Evolutionary conservation across 2,329 filamentous ascomycete genomes (phyloP).

Genomic region (Albifimbria verrucaria): DNA sequence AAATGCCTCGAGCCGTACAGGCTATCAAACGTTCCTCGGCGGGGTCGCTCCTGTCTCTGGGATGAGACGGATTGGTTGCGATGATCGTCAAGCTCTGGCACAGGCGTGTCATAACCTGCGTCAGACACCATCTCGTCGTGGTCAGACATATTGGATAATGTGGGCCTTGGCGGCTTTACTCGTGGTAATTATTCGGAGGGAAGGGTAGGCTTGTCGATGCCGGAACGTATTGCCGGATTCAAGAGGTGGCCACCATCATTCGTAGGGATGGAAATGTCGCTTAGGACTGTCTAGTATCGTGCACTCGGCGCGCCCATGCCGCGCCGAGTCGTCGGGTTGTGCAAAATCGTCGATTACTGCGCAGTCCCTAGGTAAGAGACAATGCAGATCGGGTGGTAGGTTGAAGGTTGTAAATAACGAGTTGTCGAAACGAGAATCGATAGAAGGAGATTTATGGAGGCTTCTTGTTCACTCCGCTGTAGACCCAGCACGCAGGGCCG

Average conservation of each 20-base stretch:
- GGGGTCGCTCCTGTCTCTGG: conserved; percentile 57
- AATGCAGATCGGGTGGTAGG: too few species aligned
- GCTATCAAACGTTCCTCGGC: conserved; percentile 73
- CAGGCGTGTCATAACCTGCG: conserved; percentile 68
- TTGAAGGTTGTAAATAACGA: background rate
- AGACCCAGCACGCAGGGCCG: conserved; percentile 90
- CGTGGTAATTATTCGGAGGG: background rate
- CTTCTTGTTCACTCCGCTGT: conserved; percentile 93
- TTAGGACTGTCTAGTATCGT: background rate
- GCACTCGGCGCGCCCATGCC: background rate
- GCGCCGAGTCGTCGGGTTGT: background rate
- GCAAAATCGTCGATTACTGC: conserved; percentile 30
- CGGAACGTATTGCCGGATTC: conserved; percentile 1
- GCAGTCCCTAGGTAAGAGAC: too few species aligned
- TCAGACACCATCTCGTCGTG: conserved; percentile 57
- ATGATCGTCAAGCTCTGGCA: conserved; percentile 85
- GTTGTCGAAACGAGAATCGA: conserved; percentile 14
- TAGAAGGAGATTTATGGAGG: conserved; percentile 77
- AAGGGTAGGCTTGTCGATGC: conserved; percentile 4
- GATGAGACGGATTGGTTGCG: conserved; percentile 62
- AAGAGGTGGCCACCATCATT: background rate
- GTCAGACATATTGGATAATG: conserved; percentile 57
- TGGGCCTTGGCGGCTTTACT: background rate
- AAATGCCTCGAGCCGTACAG: conserved; percentile 54
- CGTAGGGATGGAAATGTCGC: background rate